A percentile compares a stretch with the other conserved stretches of the same genome.
These are phyloP conservation scores for Hypoxylon cercidicola DNA, from an alignment of 495 filamentous ascomycete genomes.

Conservation along the genomic window DNA sequence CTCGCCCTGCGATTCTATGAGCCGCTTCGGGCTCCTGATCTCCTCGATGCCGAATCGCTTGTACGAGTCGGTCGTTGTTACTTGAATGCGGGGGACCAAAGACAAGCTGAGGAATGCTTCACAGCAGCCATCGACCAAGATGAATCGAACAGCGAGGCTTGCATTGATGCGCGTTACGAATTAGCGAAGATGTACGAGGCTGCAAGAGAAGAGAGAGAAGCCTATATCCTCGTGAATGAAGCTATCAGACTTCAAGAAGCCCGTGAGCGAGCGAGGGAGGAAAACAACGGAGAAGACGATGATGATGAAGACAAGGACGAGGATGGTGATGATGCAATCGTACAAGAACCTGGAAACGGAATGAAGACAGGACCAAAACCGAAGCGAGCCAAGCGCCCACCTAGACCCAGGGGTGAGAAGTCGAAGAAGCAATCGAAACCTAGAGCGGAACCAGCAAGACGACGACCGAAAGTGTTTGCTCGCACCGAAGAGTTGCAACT, in stretches of 20 bases:
- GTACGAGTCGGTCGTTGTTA: slow-evolving; percentile 81
- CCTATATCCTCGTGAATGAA: slow-evolving; percentile 77
- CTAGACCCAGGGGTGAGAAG: slow-evolving; percentile 30
- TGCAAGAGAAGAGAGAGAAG: slow-evolving; percentile 73
- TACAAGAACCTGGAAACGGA: neutral
- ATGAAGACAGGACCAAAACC: slow-evolving; percentile 3
- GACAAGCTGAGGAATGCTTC: slow-evolving; percentile 79
- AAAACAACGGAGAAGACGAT: slow-evolving; percentile 51
- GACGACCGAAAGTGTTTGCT: slow-evolving; percentile 43
- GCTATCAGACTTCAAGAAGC: slow-evolving; percentile 68
- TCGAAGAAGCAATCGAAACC: slow-evolving; percentile 29
- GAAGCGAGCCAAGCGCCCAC: slow-evolving; percentile 25
- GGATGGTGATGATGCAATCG: slow-evolving; percentile 20
- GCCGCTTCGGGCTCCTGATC: slow-evolving; percentile 64
- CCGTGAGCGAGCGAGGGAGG: slow-evolving; percentile 53
- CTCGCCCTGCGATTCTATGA: slow-evolving; percentile 81
- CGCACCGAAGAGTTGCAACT: slow-evolving; percentile 41
- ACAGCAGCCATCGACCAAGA: slow-evolving; percentile 76
- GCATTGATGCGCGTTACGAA: slow-evolving; percentile 65
- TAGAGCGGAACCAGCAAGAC: slow-evolving; percentile 10
- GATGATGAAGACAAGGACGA: slow-evolving; percentile 32
- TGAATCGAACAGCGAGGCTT: slow-evolving; percentile 70
- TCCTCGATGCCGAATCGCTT: slow-evolving; percentile 70
- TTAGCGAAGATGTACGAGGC: slow-evolving; percentile 84
- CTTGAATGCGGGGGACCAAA: slow-evolving; percentile 65